Conservation (phyloP, 495 filamentous ascomycete species). For the Chlorociboria aeruginascens region DNA sequence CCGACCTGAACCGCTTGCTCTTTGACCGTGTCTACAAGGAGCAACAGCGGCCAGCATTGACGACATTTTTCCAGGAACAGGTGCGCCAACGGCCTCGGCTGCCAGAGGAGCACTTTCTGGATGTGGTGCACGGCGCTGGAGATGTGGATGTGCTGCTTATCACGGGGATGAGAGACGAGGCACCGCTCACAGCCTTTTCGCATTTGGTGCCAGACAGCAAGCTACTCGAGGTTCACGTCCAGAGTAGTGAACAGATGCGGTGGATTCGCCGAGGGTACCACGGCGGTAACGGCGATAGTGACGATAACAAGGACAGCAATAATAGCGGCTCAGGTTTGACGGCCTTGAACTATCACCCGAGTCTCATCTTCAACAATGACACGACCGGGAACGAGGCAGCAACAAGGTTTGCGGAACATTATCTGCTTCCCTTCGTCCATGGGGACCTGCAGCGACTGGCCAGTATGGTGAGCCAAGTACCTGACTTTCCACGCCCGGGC, state of each 20-base stretch:
- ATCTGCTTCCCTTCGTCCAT: slow-evolving; percentile 39
- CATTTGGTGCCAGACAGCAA: slow-evolving; percentile 44
- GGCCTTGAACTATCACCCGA: slow-evolving; percentile 28
- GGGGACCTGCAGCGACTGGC: slow-evolving; percentile 37
- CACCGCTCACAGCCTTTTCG: slow-evolving; percentile 41
- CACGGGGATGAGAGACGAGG: slow-evolving; percentile 55
- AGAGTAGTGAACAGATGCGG: slow-evolving; percentile 33
- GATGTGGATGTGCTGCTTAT: slow-evolving; percentile 48
- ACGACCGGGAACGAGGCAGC: slow-evolving; percentile 25
- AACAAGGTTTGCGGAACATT: slow-evolving; percentile 30
- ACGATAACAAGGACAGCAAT: slow-evolving; percentile 16
- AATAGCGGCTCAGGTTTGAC: slow-evolving; percentile 21
- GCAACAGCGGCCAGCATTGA: slow-evolving; percentile 43
- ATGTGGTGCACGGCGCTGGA: slow-evolving; percentile 29
- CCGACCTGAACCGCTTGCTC: slow-evolving; percentile 37
- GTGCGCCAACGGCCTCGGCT: slow-evolving; percentile 33
- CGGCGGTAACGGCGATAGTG: slow-evolving; percentile 17
- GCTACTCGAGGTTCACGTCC: slow-evolving; percentile 41
- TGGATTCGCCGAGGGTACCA: slow-evolving; percentile 26
- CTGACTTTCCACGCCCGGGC: slow-evolving; percentile 38
- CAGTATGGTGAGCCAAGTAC: slow-evolving; percentile 36
- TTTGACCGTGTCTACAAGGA: slow-evolving; percentile 49
- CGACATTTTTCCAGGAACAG: slow-evolving; percentile 40
- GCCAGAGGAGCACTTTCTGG: slow-evolving; percentile 43
- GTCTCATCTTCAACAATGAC: slow-evolving; percentile 41